Percentiles rank a stretch among this genome's conserved stretches.
Conservation (phyloP, 2,329 filamentous ascomycete genomes). For the Botrytis elliptica region DNA sequence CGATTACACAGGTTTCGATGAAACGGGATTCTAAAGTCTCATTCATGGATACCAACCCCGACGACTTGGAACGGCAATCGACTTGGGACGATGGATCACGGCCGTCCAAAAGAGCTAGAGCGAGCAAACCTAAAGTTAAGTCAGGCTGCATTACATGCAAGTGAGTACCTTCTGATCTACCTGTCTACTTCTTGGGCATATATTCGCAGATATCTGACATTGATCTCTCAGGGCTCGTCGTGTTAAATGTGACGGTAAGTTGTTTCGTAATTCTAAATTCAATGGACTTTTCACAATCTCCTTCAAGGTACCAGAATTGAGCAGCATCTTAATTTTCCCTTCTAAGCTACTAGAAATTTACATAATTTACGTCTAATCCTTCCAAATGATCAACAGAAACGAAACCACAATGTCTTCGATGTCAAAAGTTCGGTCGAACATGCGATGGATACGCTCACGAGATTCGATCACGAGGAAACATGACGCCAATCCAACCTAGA, state of each 20-base stretch:
- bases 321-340: not conserved
- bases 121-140: slow-evolving; percentile 54
- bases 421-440: slow-evolving; percentile 55
- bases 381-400: slow-evolving; percentile 43
- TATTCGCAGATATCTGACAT: not conserved
- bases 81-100: slow-evolving; percentile 26
- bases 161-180: slow-evolving; percentile 41
- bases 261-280: not conserved
- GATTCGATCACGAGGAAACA: not conserved
- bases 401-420: slow-evolving; percentile 61
- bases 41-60: not conserved
- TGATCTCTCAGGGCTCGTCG: slow-evolving; percentile 45
- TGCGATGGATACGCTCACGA: slow-evolving; percentile 57
- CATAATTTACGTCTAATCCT: not conserved
- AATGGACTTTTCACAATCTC: not conserved
- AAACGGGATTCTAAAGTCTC: not conserved
- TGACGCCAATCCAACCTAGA: slow-evolving; percentile 31
- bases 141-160: slow-evolving; percentile 68
- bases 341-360: not conserved
- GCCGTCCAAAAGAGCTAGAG: slow-evolving; percentile 31
- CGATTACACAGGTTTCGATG: not conserved
- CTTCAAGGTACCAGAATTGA: not conserved
- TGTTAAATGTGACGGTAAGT: slow-evolving; percentile 59
- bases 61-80: slow-evolving; percentile 23
- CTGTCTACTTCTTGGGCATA: not conserved